Evolutionary conservation across 2,329 filamentous ascomycete genomes (phyloP).

Genomic region (Colletotrichum sojae): DNA sequence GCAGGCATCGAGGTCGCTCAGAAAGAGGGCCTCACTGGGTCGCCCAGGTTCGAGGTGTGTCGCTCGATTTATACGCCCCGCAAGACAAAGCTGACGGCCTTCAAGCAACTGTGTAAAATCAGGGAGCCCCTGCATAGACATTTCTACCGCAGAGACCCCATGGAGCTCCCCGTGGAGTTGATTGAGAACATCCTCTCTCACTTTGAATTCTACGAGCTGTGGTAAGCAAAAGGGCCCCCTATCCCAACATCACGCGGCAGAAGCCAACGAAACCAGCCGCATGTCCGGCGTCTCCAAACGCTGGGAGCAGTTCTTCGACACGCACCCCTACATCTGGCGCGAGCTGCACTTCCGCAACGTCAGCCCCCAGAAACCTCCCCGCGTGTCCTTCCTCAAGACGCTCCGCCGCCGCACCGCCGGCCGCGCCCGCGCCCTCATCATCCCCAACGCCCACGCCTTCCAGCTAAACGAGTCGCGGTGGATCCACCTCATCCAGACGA

Average conservation of each 20-base stretch:
- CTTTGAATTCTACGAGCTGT: conserved; percentile 48
- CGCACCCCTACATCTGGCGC: conserved; percentile 39
- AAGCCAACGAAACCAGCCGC: conserved; percentile 27
- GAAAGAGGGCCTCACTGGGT: conserved; percentile 45
- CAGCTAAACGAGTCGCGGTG: conserved; percentile 37
- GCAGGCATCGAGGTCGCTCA: conserved; percentile 54
- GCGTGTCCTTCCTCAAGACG: conserved; percentile 32
- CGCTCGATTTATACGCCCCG: background rate
- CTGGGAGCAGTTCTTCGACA: conserved; percentile 38
- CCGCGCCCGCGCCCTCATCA: conserved; percentile 33
- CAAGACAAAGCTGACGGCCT: background rate
- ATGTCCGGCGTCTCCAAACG: conserved; percentile 38
- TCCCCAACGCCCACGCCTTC: conserved; percentile 33
- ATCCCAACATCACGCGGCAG: no score
- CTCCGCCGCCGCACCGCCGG: conserved; percentile 33
- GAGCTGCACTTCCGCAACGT: conserved; percentile 31
- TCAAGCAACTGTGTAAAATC: conserved; percentile 52
- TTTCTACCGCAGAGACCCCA: conserved; percentile 53
- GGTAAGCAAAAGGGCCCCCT: no score
- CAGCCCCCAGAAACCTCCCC: conserved; percentile 23
- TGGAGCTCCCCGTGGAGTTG: conserved; percentile 54
- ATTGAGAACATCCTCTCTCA: conserved; percentile 53
- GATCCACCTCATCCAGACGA: conserved; percentile 38
- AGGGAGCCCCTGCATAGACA: conserved; percentile 52
- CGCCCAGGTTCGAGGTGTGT: conserved; percentile 53